A percentile compares a stretch with the other conserved stretches of the same genome.
These are phyloP conservation scores for Lentinus tigrinus DNA, from an alignment of 768 basidiomycete species.

Conservation along the genomic window DNA sequence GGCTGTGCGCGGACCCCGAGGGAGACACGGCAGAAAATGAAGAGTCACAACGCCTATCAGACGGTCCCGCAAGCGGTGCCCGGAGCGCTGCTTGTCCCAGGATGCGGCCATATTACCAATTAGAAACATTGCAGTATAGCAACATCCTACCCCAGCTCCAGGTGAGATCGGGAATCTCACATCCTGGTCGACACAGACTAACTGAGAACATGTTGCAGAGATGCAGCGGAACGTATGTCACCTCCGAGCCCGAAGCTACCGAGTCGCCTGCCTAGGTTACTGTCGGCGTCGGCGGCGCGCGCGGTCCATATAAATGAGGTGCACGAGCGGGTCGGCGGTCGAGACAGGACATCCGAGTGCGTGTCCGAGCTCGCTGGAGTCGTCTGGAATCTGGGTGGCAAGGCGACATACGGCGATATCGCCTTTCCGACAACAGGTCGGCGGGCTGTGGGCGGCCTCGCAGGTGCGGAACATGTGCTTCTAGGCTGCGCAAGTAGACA, in stretches of 20 bases:
- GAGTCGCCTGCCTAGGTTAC: too few relatives aligned
- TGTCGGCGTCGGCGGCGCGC: too few relatives aligned
- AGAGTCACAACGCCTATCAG: neutral
- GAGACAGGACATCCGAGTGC: too few relatives aligned
- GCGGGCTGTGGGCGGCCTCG: neutral
- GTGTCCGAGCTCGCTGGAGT: neutral
- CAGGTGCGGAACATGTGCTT: neutral
- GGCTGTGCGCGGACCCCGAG: neutral
- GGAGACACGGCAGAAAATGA: neutral
- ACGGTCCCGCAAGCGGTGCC: neutral
- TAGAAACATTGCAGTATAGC: neutral
- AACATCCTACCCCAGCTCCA: neutral
- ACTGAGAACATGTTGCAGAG: too few relatives aligned
- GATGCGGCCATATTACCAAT: neutral
- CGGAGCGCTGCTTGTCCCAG: neutral
- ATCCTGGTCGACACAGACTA: neutral
- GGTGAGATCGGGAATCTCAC: neutral
- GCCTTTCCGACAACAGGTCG: conserved; percentile 17
- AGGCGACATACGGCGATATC: conserved; percentile 3
- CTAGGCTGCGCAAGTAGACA: neutral
- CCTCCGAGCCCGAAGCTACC: too few relatives aligned
- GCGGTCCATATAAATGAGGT: too few relatives aligned
- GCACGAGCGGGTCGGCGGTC: too few relatives aligned
- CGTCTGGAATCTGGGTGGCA: neutral
- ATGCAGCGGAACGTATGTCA: too few relatives aligned